A percentile compares a stretch with the other conserved stretches of the same genome.
phyloP scores from a whole-genome alignment of 2,329 filamentous ascomycete species.

The Penicillium thymicola region DNA sequence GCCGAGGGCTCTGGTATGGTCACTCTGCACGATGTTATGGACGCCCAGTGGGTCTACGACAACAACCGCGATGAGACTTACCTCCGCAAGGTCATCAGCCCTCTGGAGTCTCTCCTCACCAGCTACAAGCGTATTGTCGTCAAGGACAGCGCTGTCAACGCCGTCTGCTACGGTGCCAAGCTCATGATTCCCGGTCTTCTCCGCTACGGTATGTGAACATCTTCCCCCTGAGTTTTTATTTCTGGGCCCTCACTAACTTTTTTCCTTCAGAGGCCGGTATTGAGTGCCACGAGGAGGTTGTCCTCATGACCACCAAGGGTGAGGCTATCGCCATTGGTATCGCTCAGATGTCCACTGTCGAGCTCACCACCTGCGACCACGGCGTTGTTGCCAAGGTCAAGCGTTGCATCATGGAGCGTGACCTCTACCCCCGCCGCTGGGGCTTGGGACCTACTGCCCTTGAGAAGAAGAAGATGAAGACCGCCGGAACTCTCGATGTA shows the following conservation, averaged over 20 bases:
- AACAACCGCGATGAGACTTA: slow-evolving; percentile 94
- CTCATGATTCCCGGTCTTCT: slow-evolving; percentile 96
- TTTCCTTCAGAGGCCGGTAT: slow-evolving; percentile 71
- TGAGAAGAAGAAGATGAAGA: slow-evolving; percentile 99
- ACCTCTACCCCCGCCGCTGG: slow-evolving; percentile 95
- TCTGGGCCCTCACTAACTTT: slow-evolving; percentile 4
- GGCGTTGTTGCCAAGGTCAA: slow-evolving; percentile 98
- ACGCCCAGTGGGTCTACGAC: slow-evolving; percentile 94
- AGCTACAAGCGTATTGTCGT: slow-evolving; percentile 96
- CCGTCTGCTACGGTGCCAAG: slow-evolving; percentile 97
- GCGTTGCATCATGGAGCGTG: slow-evolving; percentile 99
- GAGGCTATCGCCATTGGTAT: slow-evolving; percentile 96
- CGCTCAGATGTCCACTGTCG: slow-evolving; percentile 95
- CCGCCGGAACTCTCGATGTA: slow-evolving; percentile 85
- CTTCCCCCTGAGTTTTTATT: not conserved
- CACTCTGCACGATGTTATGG: slow-evolving; percentile 90
- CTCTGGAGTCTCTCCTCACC: slow-evolving; percentile 85
- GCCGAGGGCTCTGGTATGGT: slow-evolving; percentile 85
- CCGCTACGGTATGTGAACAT: slow-evolving; percentile 67
- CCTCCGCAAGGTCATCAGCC: slow-evolving; percentile 84
- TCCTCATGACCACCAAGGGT: slow-evolving; percentile 98
- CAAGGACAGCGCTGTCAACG: slow-evolving; percentile 95
- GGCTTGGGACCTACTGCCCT: slow-evolving; percentile 87
- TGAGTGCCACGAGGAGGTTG: slow-evolving; percentile 92
- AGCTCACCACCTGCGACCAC: slow-evolving; percentile 95